Evolutionary conservation across 2,329 filamentous ascomycete genomes (phyloP).

Genomic region (Scytalidium sp.): DNA sequence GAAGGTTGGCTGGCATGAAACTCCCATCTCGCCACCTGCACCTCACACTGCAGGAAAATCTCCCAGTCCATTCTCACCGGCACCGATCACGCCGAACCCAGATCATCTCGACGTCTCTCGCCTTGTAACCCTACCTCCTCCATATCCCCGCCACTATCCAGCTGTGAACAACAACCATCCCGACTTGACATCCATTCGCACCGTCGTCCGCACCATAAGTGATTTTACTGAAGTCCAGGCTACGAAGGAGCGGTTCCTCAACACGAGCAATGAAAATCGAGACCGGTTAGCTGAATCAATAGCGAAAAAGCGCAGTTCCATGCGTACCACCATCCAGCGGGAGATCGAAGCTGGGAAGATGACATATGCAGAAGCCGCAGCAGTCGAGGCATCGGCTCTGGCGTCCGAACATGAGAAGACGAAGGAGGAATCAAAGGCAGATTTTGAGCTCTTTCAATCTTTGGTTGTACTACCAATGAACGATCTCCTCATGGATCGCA

Average conservation of each 20-base stretch:
- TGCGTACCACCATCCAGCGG: slow-evolving; percentile 72
- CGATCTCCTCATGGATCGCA: slow-evolving; percentile 72
- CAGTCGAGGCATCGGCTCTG: slow-evolving; percentile 73
- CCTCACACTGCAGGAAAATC: slow-evolving; percentile 17
- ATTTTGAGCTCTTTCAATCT: slow-evolving; percentile 82
- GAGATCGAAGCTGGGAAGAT: slow-evolving; percentile 77
- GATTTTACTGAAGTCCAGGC: slow-evolving; percentile 70
- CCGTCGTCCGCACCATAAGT: slow-evolving; percentile 68
- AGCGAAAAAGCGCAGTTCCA: slow-evolving; percentile 54
- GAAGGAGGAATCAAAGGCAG: slow-evolving; percentile 71
- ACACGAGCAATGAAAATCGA: slow-evolving; percentile 54
- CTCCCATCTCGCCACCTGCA: slow-evolving; percentile 23
- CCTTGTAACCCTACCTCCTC: slow-evolving; percentile 86
- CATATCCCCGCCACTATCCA: slow-evolving; percentile 91
- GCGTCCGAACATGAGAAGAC: slow-evolving; percentile 66
- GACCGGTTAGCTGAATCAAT: slow-evolving; percentile 51
- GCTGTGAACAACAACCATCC: slow-evolving; percentile 96
- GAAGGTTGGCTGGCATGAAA: slow-evolving; percentile 55
- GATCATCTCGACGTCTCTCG: slow-evolving; percentile 80
- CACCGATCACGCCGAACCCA: slow-evolving; percentile 43
- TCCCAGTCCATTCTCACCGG: slow-evolving; percentile 28
- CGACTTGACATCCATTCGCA: slow-evolving; percentile 75
- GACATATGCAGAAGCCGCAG: slow-evolving; percentile 77
- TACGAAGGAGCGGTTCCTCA: slow-evolving; percentile 61
- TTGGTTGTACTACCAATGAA: slow-evolving; percentile 82